Evolutionary conservation across 1,139 yeast species (phyloP).

Genomic region (Debaryomyces nepalensis): DNA sequence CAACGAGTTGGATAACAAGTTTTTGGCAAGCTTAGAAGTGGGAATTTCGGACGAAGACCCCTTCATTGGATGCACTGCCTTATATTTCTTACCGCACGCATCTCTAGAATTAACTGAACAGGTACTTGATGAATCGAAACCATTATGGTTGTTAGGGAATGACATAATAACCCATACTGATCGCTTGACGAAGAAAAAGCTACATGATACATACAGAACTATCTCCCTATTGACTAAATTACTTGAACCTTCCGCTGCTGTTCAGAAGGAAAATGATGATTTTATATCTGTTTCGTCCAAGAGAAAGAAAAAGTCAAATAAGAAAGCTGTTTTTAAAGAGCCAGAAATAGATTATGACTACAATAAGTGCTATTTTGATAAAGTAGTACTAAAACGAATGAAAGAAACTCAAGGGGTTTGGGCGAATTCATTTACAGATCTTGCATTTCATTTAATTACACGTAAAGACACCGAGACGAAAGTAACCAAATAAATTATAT

Average conservation of each 20-base stretch:
- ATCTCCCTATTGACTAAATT: slow-evolving; percentile 47
- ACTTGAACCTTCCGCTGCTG: slow-evolving; percentile 16
- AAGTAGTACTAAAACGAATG: slow-evolving; percentile 23
- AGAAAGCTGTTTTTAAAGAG: slow-evolving; percentile 28
- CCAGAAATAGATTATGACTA: slow-evolving; percentile 44
- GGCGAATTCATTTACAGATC: slow-evolving; percentile 59
- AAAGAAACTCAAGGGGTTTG: slow-evolving; percentile 41
- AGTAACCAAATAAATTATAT: slow-evolving; percentile 5
- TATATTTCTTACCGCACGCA: slow-evolving; percentile 77
- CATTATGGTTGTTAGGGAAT: slow-evolving; percentile 50
- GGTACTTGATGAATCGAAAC: slow-evolving; percentile 38
- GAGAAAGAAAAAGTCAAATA: slow-evolving; percentile 32
- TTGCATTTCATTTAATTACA: slow-evolving; percentile 44
- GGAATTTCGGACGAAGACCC: slow-evolving; percentile 29
- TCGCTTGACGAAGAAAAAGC: slow-evolving; percentile 45
- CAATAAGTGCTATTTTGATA: slow-evolving; percentile 37
- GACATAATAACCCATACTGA: slow-evolving; percentile 57
- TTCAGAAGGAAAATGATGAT: slow-evolving; percentile 24
- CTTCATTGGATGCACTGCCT: slow-evolving; percentile 24
- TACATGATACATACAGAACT: slow-evolving; percentile 45
- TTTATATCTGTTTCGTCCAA: slow-evolving; percentile 36
- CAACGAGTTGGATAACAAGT: slow-evolving; percentile 42
- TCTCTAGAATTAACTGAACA: slow-evolving; percentile 61
- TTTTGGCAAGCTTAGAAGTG: slow-evolving; percentile 29
- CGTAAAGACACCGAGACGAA: background rate